Percentiles rank a stretch among this genome's conserved stretches.
phyloP scores from a whole-genome alignment of 495 filamentous ascomycete species.

The Penicillium manginii region DNA sequence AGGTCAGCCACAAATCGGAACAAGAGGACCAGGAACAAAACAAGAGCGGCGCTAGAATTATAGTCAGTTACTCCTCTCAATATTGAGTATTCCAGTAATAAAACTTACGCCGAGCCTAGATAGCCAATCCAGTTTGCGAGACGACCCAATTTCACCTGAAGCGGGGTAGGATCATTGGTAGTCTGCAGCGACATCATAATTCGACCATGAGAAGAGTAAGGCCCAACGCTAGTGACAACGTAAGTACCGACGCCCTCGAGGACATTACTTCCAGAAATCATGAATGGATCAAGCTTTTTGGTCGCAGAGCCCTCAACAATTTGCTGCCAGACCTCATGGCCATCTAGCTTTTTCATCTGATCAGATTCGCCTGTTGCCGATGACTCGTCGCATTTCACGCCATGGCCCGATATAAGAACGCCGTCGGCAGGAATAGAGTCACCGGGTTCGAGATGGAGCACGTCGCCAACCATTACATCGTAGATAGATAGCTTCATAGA shows the following conservation, averaged over 20 bases:
- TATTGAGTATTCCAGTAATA: neutral
- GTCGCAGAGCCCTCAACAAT: constrained; percentile 57
- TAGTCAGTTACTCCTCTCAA: neutral
- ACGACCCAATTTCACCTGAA: constrained; percentile 64
- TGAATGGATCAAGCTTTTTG: constrained; percentile 65
- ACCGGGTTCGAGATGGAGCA: constrained; percentile 74
- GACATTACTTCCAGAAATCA: constrained; percentile 67
- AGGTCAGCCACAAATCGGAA: constrained; percentile 63
- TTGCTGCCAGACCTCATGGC: constrained; percentile 60
- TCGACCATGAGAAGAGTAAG: constrained; percentile 66
- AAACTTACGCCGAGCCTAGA: constrained; percentile 47
- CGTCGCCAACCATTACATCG: constrained; percentile 73
- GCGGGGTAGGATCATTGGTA: constrained; percentile 63
- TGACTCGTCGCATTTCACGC: constrained; percentile 70
- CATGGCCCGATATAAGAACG: constrained; percentile 63
- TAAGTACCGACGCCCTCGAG: constrained; percentile 68
- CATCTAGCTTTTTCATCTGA: constrained; percentile 64
- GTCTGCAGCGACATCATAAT: constrained; percentile 66
- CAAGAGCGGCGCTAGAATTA: constrained; percentile 53
- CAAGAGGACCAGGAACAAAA: constrained; percentile 65
- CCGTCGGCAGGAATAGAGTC: constrained; percentile 70
- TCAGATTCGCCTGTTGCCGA: constrained; percentile 73
- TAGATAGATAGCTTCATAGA: constrained; percentile 71
- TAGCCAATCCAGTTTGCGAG: constrained; percentile 69
- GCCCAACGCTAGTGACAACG: constrained; percentile 64